These are phyloP conservation scores for Thelonectria blattea DNA, from an alignment of 2,329 filamentous ascomycete genomes.

Conservation along the genomic window DNA sequence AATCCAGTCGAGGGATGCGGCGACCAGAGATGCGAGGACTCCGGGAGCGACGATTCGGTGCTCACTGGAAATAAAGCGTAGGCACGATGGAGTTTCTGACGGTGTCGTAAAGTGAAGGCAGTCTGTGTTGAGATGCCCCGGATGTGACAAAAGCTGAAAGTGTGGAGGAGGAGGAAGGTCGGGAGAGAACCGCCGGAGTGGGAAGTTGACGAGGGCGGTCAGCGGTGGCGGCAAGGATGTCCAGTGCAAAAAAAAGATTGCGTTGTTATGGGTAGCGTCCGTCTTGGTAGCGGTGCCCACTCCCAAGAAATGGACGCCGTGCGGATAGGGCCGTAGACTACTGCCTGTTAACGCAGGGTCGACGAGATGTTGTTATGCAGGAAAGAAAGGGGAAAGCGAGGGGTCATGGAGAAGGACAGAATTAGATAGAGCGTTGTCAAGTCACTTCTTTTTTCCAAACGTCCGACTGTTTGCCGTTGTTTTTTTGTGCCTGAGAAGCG, in stretches of 20 bases:
- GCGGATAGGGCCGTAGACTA: slow-evolving; percentile 11
- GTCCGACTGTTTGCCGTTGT: slow-evolving; percentile 26
- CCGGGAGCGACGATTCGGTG: not conserved
- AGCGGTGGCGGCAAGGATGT: slow-evolving; percentile 22
- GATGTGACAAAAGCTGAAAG: slow-evolving; percentile 16
- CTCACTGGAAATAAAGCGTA: not conserved
- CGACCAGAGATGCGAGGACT: not conserved
- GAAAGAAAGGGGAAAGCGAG: not conserved
- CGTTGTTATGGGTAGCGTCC: slow-evolving; percentile 23
- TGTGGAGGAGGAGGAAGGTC: slow-evolving; percentile 23
- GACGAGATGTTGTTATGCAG: slow-evolving; percentile 3
- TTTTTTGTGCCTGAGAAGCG: slow-evolving; percentile 12
- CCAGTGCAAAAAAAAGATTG: slow-evolving; percentile 23
- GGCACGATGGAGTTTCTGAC: not conserved
- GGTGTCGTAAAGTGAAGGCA: not conserved
- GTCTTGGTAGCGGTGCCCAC: slow-evolving; percentile 1
- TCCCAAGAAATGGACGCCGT: not conserved
- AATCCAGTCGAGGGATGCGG: slow-evolving; percentile 15
- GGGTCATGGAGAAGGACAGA: not conserved
- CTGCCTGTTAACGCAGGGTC: not conserved
- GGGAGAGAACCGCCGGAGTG: slow-evolving; percentile 9
- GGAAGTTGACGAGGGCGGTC: slow-evolving; percentile 26
- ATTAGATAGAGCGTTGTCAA: slow-evolving; percentile 16
- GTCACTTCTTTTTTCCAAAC: slow-evolving; percentile 24
- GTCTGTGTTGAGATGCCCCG: slow-evolving; percentile 15